Percentiles rank a stretch among this genome's conserved stretches.
Conservation (phyloP, 805 yeast species). For the Kregervanrija delftensis region DNA sequence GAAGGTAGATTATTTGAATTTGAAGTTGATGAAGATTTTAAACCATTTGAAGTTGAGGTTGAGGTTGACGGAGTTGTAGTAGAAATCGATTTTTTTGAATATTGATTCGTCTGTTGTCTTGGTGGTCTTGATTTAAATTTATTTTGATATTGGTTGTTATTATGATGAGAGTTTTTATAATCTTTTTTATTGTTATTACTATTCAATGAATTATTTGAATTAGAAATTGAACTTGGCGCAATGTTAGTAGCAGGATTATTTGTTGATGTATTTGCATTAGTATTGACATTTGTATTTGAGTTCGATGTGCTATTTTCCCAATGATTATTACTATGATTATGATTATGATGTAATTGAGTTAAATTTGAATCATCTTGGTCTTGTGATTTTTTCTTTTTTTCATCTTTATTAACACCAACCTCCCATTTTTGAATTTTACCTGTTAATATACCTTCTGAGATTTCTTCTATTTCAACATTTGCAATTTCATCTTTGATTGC, state of each 20-base stretch:
- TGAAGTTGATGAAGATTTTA: slow-evolving; percentile 6
- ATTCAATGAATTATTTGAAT: too few relatives aligned
- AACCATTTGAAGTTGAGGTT: slow-evolving; percentile 5
- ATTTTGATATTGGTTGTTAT: too few relatives aligned
- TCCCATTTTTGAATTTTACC: slow-evolving; percentile 93
- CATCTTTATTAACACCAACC: slow-evolving; percentile 54
- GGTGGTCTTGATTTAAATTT: not conserved
- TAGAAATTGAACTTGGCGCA: too few relatives aligned
- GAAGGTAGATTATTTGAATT: slow-evolving; percentile 10
- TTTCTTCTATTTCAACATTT: slow-evolving; percentile 62
- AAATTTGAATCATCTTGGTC: slow-evolving; percentile 8
- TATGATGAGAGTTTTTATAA: too few relatives aligned
- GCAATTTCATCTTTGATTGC: slow-evolving; percentile 67
- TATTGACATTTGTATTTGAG: slow-evolving; percentile 2
- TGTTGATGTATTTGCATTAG: slow-evolving; percentile 1
- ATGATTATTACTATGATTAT: not conserved
- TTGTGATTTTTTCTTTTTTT: slow-evolving; percentile 16
- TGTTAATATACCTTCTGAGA: slow-evolving; percentile 81
- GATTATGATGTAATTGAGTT: slow-evolving; percentile 6
- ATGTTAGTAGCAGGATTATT: not conserved
- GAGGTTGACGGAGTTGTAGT: slow-evolving; percentile 4
- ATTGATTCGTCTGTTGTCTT: slow-evolving; percentile 1
- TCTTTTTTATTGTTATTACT: too few relatives aligned
- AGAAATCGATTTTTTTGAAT: not conserved
- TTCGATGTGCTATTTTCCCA: slow-evolving; percentile 4